Evolutionary conservation across 805 yeast species (phyloP).

Genomic region (Komagataella populi): DNA sequence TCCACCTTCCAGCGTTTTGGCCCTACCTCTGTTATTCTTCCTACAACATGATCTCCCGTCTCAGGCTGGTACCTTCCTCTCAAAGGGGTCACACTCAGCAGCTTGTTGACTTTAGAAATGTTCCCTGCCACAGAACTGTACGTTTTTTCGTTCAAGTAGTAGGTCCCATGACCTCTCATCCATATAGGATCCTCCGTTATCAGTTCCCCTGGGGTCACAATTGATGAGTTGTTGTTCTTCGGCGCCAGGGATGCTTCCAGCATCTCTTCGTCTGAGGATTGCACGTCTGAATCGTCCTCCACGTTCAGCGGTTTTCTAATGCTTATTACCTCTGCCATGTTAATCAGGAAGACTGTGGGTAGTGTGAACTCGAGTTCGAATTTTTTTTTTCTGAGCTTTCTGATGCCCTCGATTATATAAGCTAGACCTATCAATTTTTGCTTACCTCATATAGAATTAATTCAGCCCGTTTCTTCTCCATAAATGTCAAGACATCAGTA

Average conservation of each 20-base stretch:
- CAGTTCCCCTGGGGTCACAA: conserved; percentile 92
- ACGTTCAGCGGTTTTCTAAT: background rate
- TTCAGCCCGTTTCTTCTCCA: background rate
- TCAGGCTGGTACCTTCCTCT: conserved; percentile 86
- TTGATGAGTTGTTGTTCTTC: conserved; percentile 2
- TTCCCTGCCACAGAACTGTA: conserved; percentile 90
- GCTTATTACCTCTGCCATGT: background rate
- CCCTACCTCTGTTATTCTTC: conserved; percentile 89
- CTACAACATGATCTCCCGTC: conserved; percentile 92
- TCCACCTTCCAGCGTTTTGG: conserved; percentile 94
- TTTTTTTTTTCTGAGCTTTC: background rate
- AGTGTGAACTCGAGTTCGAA: background rate
- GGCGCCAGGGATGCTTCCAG: background rate
- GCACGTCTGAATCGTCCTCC: background rate
- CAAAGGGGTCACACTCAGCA: conserved; percentile 75
- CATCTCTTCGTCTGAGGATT: background rate
- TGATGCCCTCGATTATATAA: background rate
- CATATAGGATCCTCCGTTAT: conserved; percentile 93
- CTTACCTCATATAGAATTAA: background rate
- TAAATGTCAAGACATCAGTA: conserved; percentile 81
- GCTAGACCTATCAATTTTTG: background rate
- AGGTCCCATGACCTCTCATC: conserved; percentile 99
- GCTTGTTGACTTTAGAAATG: conserved; percentile 72
- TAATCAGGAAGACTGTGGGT: background rate
- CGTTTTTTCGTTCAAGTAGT: conserved; percentile 58